Percentiles rank a stretch among this genome's conserved stretches.
These are phyloP conservation scores for Cladophialophora chaetospira DNA, from an alignment of 2,329 filamentous ascomycete genomes.

Conservation along the genomic window DNA sequence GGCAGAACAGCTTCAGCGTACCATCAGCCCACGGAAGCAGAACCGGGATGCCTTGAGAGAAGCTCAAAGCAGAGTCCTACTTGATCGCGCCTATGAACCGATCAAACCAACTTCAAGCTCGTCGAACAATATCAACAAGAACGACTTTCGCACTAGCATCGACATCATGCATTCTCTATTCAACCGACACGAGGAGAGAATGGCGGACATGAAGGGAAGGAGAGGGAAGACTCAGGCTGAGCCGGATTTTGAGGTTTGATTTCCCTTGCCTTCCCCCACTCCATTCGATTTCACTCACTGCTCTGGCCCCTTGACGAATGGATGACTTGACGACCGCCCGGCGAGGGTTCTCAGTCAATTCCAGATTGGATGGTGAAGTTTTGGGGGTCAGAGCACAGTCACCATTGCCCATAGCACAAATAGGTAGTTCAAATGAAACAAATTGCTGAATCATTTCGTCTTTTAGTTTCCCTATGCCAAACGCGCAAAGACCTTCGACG, in stretches of 20 bases:
- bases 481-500: conserved; percentile 67
- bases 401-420: conserved; percentile 38
- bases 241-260: conserved; percentile 88
- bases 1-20: conserved; percentile 90
- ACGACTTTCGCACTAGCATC: conserved; percentile 82
- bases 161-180: conserved; percentile 96
- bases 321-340: not conserved
- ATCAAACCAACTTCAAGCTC: conserved; percentile 24
- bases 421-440: conserved; percentile 43
- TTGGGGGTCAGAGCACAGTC: conserved; percentile 28
- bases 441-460: conserved; percentile 43
- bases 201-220: conserved; percentile 53
- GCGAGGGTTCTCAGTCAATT: not conserved
- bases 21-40: conserved; percentile 90
- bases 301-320: conserved; percentile 13
- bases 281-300: conserved; percentile 28
- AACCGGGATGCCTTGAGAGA: conserved; percentile 73
- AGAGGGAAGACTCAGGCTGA: conserved; percentile 55
- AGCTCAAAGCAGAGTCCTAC: conserved; percentile 63
- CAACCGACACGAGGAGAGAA: conserved; percentile 62
- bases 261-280: conserved; percentile 44
- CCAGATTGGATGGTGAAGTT: conserved; percentile 20
- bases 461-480: conserved; percentile 84
- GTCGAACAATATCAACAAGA: conserved; percentile 40
- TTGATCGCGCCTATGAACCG: conserved; percentile 46